Evolutionary conservation across 805 yeast species (phyloP), one percentile per base, ranked within the genome.

Genomic region (Metschnikowia gelsemii): DNA sequence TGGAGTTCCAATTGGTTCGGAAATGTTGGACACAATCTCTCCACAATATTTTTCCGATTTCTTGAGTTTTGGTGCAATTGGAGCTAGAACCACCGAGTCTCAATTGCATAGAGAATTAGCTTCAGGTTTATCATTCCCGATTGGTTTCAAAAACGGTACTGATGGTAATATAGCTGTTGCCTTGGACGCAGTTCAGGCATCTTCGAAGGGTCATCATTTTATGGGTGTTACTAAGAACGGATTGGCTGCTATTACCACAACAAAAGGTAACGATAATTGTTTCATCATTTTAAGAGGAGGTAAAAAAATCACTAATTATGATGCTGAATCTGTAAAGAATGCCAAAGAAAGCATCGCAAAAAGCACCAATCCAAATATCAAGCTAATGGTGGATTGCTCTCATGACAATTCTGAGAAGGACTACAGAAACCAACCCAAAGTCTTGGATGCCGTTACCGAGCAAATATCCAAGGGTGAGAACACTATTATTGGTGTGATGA

Each of bases 81-180:
- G 99, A 58, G 99, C 99, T 28, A 84, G 99, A 75, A 91, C 99
- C 33, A 91, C 99, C 28, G 99, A 91, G 72, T 89, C 96, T 28
- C 99, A 91, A 72, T 79, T 91, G 40, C 99, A 91, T 67, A 83
- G 99, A 66, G 99, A 91, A 67, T 78, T 91, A 54, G 96, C 98
- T 3, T 89, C 97, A 0, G 99, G 98, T 23, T 73, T 93, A 34
- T 87, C 96, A 3, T 91, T 93, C 88, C 99, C 99, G 31, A 88
- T 91, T 45, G 99, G 99, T 40, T 91, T 91, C 83, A 91, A 91
- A 64, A 91, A 91, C 61, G 98, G 98, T 60, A 91, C 99, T 29
- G 98, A 93, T 64, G 99, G 99, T 59, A 81, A 90, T 32, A 67
- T 93, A 38, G 95, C 88, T 54, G 97, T 91, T 49, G 96, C 97